Evolutionary conservation across 2,329 filamentous ascomycete species (phyloP), one percentile per base, ranked within the genome.

Genomic region (Neonectria sp.): DNA sequence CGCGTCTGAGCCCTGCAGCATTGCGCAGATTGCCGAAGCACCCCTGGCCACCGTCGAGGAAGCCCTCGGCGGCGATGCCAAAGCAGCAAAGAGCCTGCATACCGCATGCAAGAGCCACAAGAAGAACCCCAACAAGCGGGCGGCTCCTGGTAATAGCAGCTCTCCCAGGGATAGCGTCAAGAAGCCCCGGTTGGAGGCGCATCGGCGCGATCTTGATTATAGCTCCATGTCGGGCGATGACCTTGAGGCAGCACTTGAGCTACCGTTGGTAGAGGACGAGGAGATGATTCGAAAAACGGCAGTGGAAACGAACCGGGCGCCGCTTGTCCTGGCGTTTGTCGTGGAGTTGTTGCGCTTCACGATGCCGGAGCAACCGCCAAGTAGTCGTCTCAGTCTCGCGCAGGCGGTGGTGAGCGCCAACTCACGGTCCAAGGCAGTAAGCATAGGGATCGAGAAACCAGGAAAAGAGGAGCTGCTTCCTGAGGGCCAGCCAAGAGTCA

Each of bases 381-480:
- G 93, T n/a, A 95, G 93, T 77, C 86, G 93, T 53, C 82, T 97
- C 24, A 97, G 94, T 76, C 83, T 97, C 24, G 93, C 91, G 0
- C 94, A 97, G 79, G 94, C 93, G 0, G 91, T 96, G 1, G 93
- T 97, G 17, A 95, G 93, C 77, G 90, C 90, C 31, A 96, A 95
- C 76, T 94, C 92, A 67, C 88, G 91, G 70, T 90, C 89, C 40
- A 95, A 95, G 80, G 94, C 94, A 11, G 86, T 91, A 31, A 92
- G 88, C 69, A 81, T 97, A 33, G 94, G 94, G 0, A 83, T 97
- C 24, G 90, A 93, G 68, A 88, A 85, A 57, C 86, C 86, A 43
- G 91, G 90, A 0, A 92, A 93, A 52, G 89, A 93, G 45, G 89
- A 93, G 74, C 91, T 90, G 0, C 92, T 92, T 86, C 92, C 91